Evolutionary conservation across 768 basidiomycete genomes (phyloP).

Genomic region (Mycena kentingensis): DNA sequence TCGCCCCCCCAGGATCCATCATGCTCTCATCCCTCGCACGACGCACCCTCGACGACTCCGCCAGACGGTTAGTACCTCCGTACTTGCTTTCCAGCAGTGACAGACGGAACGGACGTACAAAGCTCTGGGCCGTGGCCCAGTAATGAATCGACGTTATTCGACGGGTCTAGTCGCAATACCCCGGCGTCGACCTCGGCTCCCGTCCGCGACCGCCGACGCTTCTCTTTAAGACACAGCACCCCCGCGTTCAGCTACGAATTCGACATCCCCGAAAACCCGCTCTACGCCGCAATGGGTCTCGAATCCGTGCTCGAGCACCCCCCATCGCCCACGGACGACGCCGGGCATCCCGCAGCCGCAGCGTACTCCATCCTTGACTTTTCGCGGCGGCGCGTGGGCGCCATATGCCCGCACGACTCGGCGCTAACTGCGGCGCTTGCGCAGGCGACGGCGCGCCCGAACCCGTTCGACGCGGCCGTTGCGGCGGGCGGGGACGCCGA

Average conservation of each 20-base stretch:
- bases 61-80: no score
- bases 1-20: no score
- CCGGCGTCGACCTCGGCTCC: no score
- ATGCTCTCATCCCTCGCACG: no score
- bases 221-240: no score
- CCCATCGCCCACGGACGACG: background rate
- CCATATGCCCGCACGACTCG: slow-evolving; percentile 36
- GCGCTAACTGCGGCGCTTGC: slow-evolving; percentile 54
- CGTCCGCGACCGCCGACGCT: no score
- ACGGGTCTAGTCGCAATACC: no score
- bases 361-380: slow-evolving; percentile 29
- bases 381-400: slow-evolving; percentile 36
- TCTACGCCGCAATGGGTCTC: slow-evolving; percentile 9
- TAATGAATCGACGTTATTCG: no score
- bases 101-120: no score
- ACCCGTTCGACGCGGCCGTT: slow-evolving; percentile 48
- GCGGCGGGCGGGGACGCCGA: slow-evolving; percentile 23
- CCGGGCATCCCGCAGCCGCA: background rate
- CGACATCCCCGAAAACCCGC: slow-evolving; percentile 14
- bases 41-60: no score
- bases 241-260: background rate
- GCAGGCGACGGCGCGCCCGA: slow-evolving; percentile 46
- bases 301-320: slow-evolving; percentile 11
- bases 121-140: no score
- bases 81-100: no score